Evolutionary conservation across 176 grass and related monocot species (phyloP), one percentile per base, ranked within the genome.

Genomic region (Phoenix dactylifera): DNA sequence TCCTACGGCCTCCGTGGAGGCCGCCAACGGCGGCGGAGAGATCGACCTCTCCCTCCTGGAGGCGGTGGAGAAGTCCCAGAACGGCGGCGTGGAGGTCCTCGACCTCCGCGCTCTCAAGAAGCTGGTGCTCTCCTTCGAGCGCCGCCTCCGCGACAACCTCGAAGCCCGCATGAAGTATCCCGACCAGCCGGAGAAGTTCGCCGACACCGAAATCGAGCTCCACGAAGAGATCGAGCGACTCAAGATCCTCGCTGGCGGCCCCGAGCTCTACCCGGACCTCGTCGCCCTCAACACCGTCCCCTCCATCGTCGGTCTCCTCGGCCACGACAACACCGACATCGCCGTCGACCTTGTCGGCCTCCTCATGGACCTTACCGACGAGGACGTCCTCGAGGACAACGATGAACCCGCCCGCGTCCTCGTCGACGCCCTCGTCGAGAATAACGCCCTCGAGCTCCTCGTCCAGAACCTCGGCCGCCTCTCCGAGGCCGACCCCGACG

Each of bases 131-230:
- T 67, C 78, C 57, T 97, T 97, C 81, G 87, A 97, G 84, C 92
- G 87, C 39, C 75, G 81, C 10, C 92, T 97, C 4, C 72, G 78
- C 0, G 86, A 91, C 59, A 97, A 97, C 79, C 84, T 97, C 59
- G 92, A 97, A 84, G 92, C 84, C 17, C 84, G 92, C 18, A 91
- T 97, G 83, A 97, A 91, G 69, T 80, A 96, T 55, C 83, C 92
- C 18, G 87, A 88, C 59, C 78, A 82, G 63, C 92, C 92, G 19
- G 51, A 85, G 16, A 82, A 85, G 19, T 91, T 97, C 59, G 92
- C 87, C 16, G 92, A 91, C 69, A 85, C 87, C 0, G 92, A 97
- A 72, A 68, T 97, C 26, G 83, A 83, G 16, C 88, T 97, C 70
- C 92, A 97, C 72, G 66, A 81, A 48, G 92, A 91, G 68, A 63